phyloP scores from a whole-genome alignment of 805 yeast genomes.

The Priceomyces melissophilus region DNA sequence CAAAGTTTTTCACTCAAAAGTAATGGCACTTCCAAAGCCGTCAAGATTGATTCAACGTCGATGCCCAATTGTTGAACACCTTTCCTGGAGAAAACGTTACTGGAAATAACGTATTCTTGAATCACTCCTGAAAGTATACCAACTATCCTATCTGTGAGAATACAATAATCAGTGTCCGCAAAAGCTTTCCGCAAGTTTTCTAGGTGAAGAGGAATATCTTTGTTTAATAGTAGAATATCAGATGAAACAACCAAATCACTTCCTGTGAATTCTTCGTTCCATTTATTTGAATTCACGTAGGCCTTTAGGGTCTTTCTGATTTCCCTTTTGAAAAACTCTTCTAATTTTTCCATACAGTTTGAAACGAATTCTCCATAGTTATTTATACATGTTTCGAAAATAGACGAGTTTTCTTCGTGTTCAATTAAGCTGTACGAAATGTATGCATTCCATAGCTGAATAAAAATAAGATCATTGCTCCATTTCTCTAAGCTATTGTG shows the following conservation, averaged over 20 bases:
- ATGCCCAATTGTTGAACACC: conserved; percentile 32
- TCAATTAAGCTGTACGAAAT: conserved; percentile 14
- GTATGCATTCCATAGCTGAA: conserved; percentile 38
- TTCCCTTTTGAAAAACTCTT: conserved; percentile 31
- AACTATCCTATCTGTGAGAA: conserved; percentile 24
- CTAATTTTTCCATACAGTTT: conserved; percentile 19
- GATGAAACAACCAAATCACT: conserved; percentile 14
- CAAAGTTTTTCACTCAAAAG: conserved; percentile 11
- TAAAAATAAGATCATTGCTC: conserved; percentile 36
- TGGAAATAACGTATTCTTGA: conserved; percentile 37
- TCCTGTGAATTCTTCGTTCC: conserved; percentile 21
- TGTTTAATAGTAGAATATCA: conserved; percentile 20
- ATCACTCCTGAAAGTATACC: conserved; percentile 25
- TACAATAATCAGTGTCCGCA: conserved; percentile 28
- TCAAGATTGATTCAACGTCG: conserved; percentile 24
- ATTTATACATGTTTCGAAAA: conserved; percentile 25
- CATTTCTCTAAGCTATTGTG: conserved; percentile 29
- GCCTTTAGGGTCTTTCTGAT: conserved; percentile 28
- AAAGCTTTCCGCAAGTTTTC: conserved; percentile 19
- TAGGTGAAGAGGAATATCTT: conserved; percentile 24
- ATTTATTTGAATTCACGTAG: conserved; percentile 34
- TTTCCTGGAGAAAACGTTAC: conserved; percentile 29
- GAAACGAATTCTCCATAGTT: conserved; percentile 20
- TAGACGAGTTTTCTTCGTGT: conserved; percentile 17
- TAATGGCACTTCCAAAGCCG: conserved; percentile 16